phyloP scores from a whole-genome alignment of 352 stramenopile genomes.

The Discostella stelligera region DNA sequence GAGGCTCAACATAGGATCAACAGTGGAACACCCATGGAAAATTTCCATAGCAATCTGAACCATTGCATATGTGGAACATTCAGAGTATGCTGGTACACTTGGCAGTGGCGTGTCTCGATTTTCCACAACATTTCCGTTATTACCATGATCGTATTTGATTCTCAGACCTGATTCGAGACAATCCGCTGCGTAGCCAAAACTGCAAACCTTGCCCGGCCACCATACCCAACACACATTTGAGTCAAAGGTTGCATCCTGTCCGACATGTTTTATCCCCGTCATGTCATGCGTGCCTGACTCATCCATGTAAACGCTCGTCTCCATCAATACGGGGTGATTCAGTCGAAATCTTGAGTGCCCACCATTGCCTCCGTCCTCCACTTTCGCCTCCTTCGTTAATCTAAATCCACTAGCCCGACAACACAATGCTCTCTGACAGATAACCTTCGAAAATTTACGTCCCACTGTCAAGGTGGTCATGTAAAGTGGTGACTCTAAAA shows the following conservation, averaged over 20 bases:
- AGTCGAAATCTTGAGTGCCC: conserved; percentile 13
- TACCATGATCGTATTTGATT: conserved; percentile 8
- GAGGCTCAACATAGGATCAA: conserved; percentile 20
- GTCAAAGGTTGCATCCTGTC: conserved; percentile 75
- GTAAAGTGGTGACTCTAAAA: conserved; percentile 61
- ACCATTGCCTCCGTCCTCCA: not conserved
- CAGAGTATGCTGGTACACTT: conserved; percentile 11
- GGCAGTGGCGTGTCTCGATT: not conserved
- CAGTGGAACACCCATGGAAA: not conserved
- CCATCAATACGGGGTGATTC: conserved; percentile 67
- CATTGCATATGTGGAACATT: conserved; percentile 46
- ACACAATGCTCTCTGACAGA: conserved; percentile 74
- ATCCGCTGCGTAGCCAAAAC: conserved; percentile 43
- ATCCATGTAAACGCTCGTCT: conserved; percentile 71
- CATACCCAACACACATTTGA: conserved; percentile 64
- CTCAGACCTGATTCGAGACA: conserved; percentile 61
- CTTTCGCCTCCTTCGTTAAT: not conserved
- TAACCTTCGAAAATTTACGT: conserved; percentile 63
- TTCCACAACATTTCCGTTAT: not conserved
- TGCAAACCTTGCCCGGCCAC: conserved; percentile 37
- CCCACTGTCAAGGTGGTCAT: conserved; percentile 70
- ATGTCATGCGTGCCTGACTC: conserved; percentile 52
- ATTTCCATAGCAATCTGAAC: conserved; percentile 40
- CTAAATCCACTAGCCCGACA: conserved; percentile 56
- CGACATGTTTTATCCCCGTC: conserved; percentile 32